Evolutionary conservation across 1,284 basidiomycete species (phyloP).

Genomic region (Ceratobasidium theobromae): DNA sequence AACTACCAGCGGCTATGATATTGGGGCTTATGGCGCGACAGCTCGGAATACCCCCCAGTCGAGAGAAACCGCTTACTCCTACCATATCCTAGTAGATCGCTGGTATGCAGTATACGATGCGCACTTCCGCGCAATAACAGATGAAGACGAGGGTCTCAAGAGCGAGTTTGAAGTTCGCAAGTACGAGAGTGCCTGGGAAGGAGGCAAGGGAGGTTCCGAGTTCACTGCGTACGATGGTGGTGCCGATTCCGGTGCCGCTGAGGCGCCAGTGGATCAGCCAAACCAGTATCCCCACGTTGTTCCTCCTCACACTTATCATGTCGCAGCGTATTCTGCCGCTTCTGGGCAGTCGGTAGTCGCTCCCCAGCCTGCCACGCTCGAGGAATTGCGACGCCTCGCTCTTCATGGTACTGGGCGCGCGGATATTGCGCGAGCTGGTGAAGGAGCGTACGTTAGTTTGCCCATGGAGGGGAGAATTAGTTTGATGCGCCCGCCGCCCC

Average conservation of each 20-base stretch:
- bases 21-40: constrained; percentile 6
- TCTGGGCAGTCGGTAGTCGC: constrained; percentile 13
- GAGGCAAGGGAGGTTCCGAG: constrained; percentile 34
- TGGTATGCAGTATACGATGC: constrained; percentile 92
- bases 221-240: constrained; percentile 9
- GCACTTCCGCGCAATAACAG: constrained; percentile 64
- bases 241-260: constrained; percentile 11
- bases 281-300: constrained; percentile 22
- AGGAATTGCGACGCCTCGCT: constrained; percentile 42
- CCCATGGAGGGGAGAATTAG: constrained; percentile 86
- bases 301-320: constrained; percentile 22
- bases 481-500: constrained; percentile 64
- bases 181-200: constrained; percentile 76
- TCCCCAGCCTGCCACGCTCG: constrained; percentile 33
- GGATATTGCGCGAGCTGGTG: constrained; percentile 43
- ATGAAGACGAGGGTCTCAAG: constrained; percentile 37
- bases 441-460: constrained; percentile 74
- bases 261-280: neutral
- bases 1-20: constrained; percentile 29
- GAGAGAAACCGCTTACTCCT: constrained; percentile 61
- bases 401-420: constrained; percentile 38
- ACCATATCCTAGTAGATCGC: constrained; percentile 75
- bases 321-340: constrained; percentile 2
- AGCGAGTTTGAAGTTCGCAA: constrained; percentile 64
- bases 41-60: constrained; percentile 42